Percentiles rank a stretch among this genome's conserved stretches.
phyloP scores from a whole-genome alignment of 129 eudicot genomes.

The Solidago caesia region DNA sequence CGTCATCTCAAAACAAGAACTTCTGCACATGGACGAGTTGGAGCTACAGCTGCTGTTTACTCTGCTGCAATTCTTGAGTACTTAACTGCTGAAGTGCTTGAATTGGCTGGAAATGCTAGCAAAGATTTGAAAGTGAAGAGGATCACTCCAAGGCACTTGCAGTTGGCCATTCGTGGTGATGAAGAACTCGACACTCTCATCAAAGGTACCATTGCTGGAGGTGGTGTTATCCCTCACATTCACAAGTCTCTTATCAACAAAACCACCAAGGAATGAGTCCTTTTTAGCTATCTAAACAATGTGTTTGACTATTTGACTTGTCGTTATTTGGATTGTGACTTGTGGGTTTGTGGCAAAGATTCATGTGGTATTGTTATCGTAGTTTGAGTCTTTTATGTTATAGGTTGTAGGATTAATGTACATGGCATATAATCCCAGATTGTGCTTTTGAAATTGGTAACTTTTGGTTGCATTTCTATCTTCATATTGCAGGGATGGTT shows the following conservation, averaged over 20 bases:
- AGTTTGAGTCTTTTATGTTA: constrained; percentile 8
- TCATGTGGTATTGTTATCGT: constrained; percentile 4
- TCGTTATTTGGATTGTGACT: constrained; percentile 13
- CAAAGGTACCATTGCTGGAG: constrained; percentile 91
- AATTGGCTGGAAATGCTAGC: constrained; percentile 84
- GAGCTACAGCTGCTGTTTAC: constrained; percentile 89
- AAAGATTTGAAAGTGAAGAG: constrained; percentile 89
- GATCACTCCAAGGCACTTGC: constrained; percentile 81
- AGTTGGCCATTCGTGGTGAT: constrained; percentile 85
- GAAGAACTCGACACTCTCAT: constrained; percentile 87
- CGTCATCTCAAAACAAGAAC: constrained; percentile 75
- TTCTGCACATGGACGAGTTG: constrained; percentile 77
- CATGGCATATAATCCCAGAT: constrained; percentile 20
- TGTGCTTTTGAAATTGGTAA: constrained; percentile 22
- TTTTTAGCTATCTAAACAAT: not conserved
- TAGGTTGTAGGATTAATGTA: constrained; percentile 29
- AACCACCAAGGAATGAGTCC: constrained; percentile 60
- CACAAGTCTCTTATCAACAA: constrained; percentile 94
- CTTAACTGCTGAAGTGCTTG: constrained; percentile 82
- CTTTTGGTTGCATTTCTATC: constrained; percentile 7
- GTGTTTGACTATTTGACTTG: constrained; percentile 28
- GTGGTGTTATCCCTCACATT: constrained; percentile 97
- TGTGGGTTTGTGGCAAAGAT: constrained; percentile 18
- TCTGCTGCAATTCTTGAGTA: constrained; percentile 84
- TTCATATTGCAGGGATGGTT: not conserved